Percentiles rank a stretch among this genome's conserved stretches.
These are phyloP conservation scores for Podaxis pistillaris DNA, from an alignment of 768 basidiomycete species.

Conservation along the genomic window DNA sequence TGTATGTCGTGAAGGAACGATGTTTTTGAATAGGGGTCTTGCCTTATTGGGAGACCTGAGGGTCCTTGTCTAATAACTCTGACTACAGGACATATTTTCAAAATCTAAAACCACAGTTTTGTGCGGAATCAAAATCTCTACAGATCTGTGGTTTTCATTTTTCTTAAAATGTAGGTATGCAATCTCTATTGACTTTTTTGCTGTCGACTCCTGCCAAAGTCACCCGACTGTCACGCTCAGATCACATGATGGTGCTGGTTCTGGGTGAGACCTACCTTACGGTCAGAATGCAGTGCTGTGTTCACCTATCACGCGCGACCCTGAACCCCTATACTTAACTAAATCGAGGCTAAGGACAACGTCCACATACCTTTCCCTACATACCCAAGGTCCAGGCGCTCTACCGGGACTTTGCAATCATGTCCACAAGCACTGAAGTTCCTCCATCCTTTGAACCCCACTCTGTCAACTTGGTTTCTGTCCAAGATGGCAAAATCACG, in stretches of 20 bases:
- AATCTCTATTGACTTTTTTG: not conserved
- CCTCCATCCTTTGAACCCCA: conserved; percentile 21
- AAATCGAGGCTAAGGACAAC: not conserved
- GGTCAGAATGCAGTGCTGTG: too few species aligned
- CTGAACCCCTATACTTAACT: too few species aligned
- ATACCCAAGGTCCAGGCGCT: not conserved
- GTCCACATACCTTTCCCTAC: not conserved
- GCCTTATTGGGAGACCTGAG: not conserved
- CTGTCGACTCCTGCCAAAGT: not conserved
- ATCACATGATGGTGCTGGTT: not conserved
- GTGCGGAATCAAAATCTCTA: not conserved
- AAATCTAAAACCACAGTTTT: not conserved
- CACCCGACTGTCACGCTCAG: not conserved
- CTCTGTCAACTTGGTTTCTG: conserved; percentile 29
- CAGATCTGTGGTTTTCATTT: not conserved
- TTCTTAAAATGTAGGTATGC: not conserved
- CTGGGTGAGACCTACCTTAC: not conserved
- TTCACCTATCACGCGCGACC: too few species aligned
- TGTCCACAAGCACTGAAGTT: conserved; percentile 1
- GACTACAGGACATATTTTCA: not conserved
- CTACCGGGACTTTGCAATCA: not conserved
- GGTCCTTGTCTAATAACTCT: not conserved
- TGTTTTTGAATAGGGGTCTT: not conserved
- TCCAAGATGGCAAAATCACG: conserved; percentile 33
- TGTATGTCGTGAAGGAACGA: not conserved